A percentile compares a stretch with the other conserved stretches of the same genome.
phyloP scores from a whole-genome alignment of 2,329 filamentous ascomycete species.

The Fusarium fracticaudum region DNA sequence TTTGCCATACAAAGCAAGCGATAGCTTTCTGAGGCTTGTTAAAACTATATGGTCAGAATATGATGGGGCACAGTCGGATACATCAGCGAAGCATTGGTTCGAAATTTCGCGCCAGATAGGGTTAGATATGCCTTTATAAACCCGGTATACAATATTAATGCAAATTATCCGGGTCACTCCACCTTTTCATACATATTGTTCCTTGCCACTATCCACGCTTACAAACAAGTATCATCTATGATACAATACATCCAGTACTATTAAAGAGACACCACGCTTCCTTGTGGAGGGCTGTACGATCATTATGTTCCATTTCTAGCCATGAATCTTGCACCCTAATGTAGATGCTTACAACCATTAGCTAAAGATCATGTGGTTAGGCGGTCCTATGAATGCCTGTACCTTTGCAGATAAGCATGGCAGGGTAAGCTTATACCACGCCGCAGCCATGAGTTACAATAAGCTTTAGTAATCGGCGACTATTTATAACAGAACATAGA shows the following conservation, averaged over 20 bases:
- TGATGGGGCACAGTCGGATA: background rate
- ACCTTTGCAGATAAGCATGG: too few relatives aligned
- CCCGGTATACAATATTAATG: fast-evolving
- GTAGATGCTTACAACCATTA: background rate
- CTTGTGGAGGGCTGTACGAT: background rate
- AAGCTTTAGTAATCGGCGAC: background rate
- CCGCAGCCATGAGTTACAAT: background rate
- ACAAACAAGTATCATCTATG: fast-evolving
- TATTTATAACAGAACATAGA: background rate
- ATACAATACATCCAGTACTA: background rate
- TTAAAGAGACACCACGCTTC: fast-evolving
- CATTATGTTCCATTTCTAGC: background rate
- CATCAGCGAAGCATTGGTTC: background rate
- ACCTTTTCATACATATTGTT: background rate
- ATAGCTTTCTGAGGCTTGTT: background rate
- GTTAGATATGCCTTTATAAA: background rate
- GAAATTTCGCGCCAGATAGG: background rate
- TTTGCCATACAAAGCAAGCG: background rate
- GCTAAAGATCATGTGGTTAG: background rate
- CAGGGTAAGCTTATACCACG: background rate
- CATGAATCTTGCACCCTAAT: too few relatives aligned
- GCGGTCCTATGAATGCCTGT: too few relatives aligned
- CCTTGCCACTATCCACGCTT: background rate
- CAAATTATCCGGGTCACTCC: background rate
- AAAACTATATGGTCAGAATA: background rate